Base-by-base conservation (phyloP, 768 basidiomycete species). In the Phylloporus rhodoxanthus region DNA sequence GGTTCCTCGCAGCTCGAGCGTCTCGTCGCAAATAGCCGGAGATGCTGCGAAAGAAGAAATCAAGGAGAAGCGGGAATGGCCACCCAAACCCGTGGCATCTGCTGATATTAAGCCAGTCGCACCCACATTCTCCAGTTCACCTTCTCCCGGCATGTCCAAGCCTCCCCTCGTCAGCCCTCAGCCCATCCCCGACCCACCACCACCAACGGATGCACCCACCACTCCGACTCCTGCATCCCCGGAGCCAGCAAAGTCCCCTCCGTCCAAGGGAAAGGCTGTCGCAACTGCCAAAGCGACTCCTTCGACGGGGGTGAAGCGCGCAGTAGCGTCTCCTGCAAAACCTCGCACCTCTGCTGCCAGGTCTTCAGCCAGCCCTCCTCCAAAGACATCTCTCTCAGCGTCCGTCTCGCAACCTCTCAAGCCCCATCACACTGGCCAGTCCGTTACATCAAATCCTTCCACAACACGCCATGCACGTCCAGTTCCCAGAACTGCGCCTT, bases 41-140 rank as follows among this genome's bases (percentile, higher is more conserved):
- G 85, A 88, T 63, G 75, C 82, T 11, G 69, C 72, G 29, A 82
- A 78, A 65, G 84, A 82, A 58, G 86, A 87, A 58, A 61, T 69
- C 33, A 84, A 79, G 68, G 85, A 85, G 65, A 81, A 77, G 61
- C 77, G 80, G 38, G 89, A 90, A 74, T 88, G 86, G 86, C 85
- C 87, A 7, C 87, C 82, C 32, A 78, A 72, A 62, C 60, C 71
- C 34, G 47, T 66, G 41, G 52, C 63, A n/a, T 61, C 66, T 28
- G 20, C 47, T 42, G 65, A 65, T 54, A 63, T 64, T 29, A 75
- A 72, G 58, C 66, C 72, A 17, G 8, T 36, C 20, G 63, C 64
- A 41, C 59, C 66, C 54, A 44, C 72, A 38, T 67, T 73, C 45
- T 68, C 76, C 41, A 60, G 68, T 21, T 68, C 71, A 25, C 51